These are phyloP conservation scores for Zasmidium citrigriseum DNA, from an alignment of 2,329 filamentous ascomycete species.

Conservation along the genomic window DNA sequence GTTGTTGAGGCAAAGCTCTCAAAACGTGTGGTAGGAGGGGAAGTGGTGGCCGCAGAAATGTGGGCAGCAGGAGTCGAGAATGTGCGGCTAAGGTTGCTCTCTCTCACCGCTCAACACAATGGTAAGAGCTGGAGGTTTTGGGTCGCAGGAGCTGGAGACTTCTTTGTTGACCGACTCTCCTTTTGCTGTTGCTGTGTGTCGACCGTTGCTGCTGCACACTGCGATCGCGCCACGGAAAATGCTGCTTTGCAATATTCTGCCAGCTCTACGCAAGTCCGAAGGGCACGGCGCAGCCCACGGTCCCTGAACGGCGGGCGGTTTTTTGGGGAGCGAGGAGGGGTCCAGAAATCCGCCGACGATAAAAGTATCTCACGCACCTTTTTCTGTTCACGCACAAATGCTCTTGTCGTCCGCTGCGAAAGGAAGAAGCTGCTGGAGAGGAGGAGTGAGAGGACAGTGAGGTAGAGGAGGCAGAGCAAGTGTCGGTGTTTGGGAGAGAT, in stretches of 20 bases:
- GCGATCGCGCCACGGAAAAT: background rate
- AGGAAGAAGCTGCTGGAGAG: no score
- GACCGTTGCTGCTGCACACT: background rate
- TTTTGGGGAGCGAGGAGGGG: background rate
- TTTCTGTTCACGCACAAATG: background rate
- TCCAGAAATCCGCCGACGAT: background rate
- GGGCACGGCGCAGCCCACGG: background rate
- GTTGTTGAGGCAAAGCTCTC: constrained; percentile 5
- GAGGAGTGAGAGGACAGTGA: no score
- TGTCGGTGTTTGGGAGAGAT: no score
- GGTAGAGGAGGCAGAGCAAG: no score
- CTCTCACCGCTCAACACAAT: background rate
- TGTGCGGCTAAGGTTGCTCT: background rate
- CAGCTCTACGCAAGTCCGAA: background rate
- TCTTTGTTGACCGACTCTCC: background rate
- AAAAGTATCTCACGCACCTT: background rate
- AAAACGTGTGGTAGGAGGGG: background rate
- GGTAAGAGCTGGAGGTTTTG: background rate
- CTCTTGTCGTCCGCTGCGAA: no score
- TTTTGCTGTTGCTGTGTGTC: background rate
- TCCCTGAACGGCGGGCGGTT: background rate
- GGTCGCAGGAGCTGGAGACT: background rate
- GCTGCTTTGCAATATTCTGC: background rate
- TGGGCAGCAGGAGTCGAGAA: background rate
- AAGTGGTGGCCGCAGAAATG: background rate